phyloP scores from a whole-genome alignment of 2,329 filamentous ascomycete genomes.

The Helotiales sp. region DNA sequence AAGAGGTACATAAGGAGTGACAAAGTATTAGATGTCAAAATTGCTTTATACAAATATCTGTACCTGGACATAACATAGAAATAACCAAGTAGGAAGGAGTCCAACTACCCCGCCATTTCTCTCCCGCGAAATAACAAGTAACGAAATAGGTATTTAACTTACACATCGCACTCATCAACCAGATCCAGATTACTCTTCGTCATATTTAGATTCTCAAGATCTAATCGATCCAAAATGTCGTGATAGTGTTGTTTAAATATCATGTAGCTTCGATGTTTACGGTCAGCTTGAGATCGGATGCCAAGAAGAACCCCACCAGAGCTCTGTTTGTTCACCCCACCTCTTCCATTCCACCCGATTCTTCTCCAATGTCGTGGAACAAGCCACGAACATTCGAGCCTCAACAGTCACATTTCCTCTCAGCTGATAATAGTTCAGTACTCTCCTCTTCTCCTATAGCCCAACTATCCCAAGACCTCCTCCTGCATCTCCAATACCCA shows the following conservation, averaged over 20 bases:
- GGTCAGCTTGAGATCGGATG: background rate
- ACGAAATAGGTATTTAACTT: constrained; percentile 39
- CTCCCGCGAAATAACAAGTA: background rate
- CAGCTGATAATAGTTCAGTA: no score
- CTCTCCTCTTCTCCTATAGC: no score
- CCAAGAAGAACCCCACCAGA: constrained; percentile 14
- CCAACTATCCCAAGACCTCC: no score
- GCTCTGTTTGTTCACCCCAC: background rate
- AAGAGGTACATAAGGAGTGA: background rate
- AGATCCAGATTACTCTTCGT: constrained; percentile 55
- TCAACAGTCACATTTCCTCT: background rate
- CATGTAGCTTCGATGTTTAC: background rate
- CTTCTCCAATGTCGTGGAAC: constrained; percentile 3
- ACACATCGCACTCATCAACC: constrained; percentile 60
- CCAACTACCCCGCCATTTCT: constrained; percentile 19
- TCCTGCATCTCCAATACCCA: no score
- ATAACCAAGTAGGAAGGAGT: background rate
- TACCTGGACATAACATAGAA: background rate
- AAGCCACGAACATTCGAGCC: background rate
- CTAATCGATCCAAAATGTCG: background rate
- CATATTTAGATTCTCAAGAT: background rate
- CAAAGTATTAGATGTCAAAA: background rate
- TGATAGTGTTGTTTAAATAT: background rate
- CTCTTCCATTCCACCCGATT: background rate
- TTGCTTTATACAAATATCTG: background rate